Evolutionary conservation across 148 eudicot species (phyloP).

Genomic region (Rhododendron henanense): DNA sequence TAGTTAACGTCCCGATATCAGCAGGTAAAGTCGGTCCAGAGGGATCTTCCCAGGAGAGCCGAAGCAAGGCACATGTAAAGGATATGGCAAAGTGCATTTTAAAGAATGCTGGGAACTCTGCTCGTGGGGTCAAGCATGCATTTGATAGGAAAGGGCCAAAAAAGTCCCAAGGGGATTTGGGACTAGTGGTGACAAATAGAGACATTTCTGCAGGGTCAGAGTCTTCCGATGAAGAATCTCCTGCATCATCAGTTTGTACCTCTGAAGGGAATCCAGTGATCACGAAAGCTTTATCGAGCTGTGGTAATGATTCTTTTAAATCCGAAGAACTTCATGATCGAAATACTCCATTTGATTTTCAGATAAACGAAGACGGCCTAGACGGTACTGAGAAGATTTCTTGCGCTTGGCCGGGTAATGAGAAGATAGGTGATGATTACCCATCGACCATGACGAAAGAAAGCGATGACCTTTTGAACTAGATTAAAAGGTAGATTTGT

Average conservation of each 20-base stretch:
- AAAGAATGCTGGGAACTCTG: constrained; percentile 60
- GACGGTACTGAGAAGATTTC: background rate
- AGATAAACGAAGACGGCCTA: background rate
- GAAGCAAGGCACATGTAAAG: constrained; percentile 30
- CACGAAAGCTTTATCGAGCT: constrained; percentile 10
- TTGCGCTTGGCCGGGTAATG: background rate
- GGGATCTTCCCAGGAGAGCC: constrained; percentile 36
- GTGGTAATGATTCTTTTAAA: constrained; percentile 16
- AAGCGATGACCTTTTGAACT: background rate
- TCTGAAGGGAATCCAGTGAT: constrained; percentile 18
- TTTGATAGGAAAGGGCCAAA: constrained; percentile 46
- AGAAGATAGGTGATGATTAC: background rate
- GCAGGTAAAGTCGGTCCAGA: constrained; percentile 28
- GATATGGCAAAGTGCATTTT: constrained; percentile 38
- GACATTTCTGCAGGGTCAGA: constrained; percentile 22
- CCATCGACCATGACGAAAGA: background rate
- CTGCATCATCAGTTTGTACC: constrained; percentile 26
- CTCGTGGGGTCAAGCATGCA: constrained; percentile 34
- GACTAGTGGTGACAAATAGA: constrained; percentile 1
- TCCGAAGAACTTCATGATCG: constrained; percentile 12
- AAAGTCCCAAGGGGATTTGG: constrained; percentile 15
- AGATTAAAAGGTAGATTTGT: background rate
- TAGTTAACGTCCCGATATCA: constrained; percentile 18
- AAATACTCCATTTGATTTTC: constrained; percentile 16
- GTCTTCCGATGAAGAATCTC: constrained; percentile 46